phyloP scores from a whole-genome alignment of 352 stramenopile species.

The Globisporangium radiosum region DNA sequence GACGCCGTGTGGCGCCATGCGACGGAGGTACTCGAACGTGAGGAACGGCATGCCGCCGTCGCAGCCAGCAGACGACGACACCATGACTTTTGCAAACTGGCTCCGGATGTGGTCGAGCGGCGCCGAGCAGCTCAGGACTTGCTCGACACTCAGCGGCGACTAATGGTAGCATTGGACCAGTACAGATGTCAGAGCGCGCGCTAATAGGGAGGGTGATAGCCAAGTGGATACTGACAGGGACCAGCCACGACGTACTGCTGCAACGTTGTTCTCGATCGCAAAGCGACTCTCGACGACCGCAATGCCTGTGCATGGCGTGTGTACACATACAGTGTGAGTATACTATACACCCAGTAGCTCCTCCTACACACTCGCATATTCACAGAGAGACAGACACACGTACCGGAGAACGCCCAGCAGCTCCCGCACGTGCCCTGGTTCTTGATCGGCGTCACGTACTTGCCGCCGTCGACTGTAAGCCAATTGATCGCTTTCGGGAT shows the following conservation, averaged over 20 bases:
- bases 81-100: conserved; percentile 65
- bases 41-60: conserved; percentile 87
- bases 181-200: neutral
- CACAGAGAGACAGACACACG: neutral
- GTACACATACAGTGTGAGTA: neutral
- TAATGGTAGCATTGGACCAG: neutral
- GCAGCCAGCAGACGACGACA: conserved; percentile 76
- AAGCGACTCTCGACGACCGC: conserved; percentile 66
- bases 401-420: conserved; percentile 90
- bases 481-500: conserved; percentile 59
- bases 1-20: conserved; percentile 53
- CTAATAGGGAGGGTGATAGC: neutral
- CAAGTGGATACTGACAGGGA: neutral
- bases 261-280: conserved; percentile 71
- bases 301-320: conserved; percentile 22
- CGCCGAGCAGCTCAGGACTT: conserved; percentile 75
- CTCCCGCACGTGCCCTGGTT: conserved; percentile 91
- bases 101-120: conserved; percentile 67
- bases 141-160: conserved; percentile 74
- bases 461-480: conserved; percentile 58
- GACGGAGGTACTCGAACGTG: conserved; percentile 82
- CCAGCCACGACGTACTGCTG: conserved; percentile 24
- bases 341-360: neutral
- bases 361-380: neutral
- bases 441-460: conserved; percentile 88